Conservation (phyloP, 163 green algal genomes). For the Smithsoniella earleae region DNA sequence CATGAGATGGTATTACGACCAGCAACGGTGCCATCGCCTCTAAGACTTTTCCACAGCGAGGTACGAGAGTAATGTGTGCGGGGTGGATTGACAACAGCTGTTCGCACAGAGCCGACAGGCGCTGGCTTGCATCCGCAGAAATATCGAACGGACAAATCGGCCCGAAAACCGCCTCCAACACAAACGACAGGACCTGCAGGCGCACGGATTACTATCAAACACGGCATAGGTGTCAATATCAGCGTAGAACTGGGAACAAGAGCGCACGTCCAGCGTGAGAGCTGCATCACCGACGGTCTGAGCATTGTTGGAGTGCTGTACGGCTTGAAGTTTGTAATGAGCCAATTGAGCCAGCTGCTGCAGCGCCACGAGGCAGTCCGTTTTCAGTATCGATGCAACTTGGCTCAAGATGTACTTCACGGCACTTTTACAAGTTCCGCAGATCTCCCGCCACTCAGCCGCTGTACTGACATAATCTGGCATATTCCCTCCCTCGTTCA, state of each 20-base stretch:
- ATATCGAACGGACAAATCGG: not conserved
- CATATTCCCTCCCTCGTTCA: not conserved
- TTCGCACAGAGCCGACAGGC: not conserved
- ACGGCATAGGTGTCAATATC: too few species aligned
- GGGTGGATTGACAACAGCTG: not conserved
- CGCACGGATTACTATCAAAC: too few species aligned
- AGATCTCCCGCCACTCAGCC: conserved; percentile 2
- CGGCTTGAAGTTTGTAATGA: not conserved
- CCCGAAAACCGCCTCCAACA: conserved; percentile 4
- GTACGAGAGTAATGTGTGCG: not conserved
- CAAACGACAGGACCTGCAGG: conserved; percentile 18
- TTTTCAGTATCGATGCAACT: not conserved
- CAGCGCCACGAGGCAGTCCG: not conserved
- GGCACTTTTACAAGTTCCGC: conserved; percentile 16
- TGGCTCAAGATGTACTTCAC: conserved; percentile 26
- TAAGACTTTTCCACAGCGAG: not conserved
- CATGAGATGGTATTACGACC: not conserved
- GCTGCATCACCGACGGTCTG: not conserved
- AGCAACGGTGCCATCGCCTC: conserved; percentile 11
- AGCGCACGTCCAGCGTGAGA: not conserved
- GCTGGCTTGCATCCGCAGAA: not conserved
- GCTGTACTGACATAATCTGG: not conserved
- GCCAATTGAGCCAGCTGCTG: not conserved
- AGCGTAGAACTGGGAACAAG: too few species aligned
- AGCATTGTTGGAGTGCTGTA: too few species aligned